Evolutionary conservation across 2,329 filamentous ascomycete species (phyloP).

Genomic region (Zelopaecilomyces penicillatus): DNA sequence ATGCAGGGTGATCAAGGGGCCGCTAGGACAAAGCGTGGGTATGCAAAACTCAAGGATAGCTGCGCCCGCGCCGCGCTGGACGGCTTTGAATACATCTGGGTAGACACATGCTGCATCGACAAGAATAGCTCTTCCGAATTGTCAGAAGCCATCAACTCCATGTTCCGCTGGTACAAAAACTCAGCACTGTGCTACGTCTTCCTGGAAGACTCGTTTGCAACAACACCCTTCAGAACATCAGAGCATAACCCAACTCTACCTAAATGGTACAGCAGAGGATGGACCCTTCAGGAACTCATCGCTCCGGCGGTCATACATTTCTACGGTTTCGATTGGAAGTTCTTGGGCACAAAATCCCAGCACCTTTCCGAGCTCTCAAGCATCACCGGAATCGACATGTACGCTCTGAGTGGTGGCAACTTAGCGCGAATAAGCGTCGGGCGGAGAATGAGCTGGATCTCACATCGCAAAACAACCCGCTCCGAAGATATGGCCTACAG

Average conservation of each 20-base stretch:
- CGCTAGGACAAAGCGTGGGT: constrained; percentile 8
- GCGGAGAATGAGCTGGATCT: constrained; percentile 13
- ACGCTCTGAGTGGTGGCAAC: background rate
- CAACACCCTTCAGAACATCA: constrained; percentile 3
- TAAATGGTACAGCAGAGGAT: constrained; percentile 29
- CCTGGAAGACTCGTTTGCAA: constrained; percentile 12
- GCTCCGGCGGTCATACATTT: constrained; percentile 25
- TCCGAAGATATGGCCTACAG: constrained; percentile 16
- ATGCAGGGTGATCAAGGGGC: constrained; percentile 5
- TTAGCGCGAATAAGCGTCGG: background rate
- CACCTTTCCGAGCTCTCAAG: background rate
- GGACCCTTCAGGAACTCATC: constrained; percentile 59
- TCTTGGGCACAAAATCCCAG: constrained; percentile 14
- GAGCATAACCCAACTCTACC: constrained; percentile 1
- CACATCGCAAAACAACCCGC: constrained; percentile 10
- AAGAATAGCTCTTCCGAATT: constrained; percentile 17
- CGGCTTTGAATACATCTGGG: constrained; percentile 18
- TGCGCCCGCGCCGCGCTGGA: constrained; percentile 13
- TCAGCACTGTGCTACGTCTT: constrained; percentile 11
- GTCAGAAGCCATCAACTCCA: constrained; percentile 20
- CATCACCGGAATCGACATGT: background rate
- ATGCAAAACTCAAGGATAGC: constrained; percentile 13
- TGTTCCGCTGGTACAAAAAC: constrained; percentile 12
- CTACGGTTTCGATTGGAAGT: constrained; percentile 16
- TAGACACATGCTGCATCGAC: constrained; percentile 23